Evolutionary conservation across 2,329 filamentous ascomycete genomes (phyloP).

Genomic region (Ophiostoma perfectum): DNA sequence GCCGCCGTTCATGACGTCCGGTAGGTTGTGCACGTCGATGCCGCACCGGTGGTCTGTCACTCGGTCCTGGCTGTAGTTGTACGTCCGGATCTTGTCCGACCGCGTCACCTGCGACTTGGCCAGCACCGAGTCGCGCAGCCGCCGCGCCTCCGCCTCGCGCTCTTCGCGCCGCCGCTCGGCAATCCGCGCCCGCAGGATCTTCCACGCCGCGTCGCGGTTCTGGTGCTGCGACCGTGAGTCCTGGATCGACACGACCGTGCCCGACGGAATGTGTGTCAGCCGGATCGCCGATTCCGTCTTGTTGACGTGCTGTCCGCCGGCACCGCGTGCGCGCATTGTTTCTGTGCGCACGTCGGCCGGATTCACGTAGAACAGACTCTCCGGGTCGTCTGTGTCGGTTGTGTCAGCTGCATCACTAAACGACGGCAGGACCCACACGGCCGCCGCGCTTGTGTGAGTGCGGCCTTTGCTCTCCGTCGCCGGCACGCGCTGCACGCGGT

Average conservation of each 20-base stretch:
- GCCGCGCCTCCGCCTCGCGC: constrained; percentile 72
- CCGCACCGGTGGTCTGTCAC: constrained; percentile 87
- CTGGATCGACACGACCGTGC: constrained; percentile 84
- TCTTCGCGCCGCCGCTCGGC: constrained; percentile 75
- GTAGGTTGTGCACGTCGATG: constrained; percentile 71
- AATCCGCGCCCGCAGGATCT: constrained; percentile 71
- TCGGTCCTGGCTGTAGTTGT: constrained; percentile 70
- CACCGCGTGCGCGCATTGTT: constrained; percentile 86
- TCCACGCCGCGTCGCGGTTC: constrained; percentile 85
- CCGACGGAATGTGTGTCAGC: constrained; percentile 83
- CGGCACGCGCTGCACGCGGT: constrained; percentile 89
- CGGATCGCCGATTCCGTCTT: constrained; percentile 95
- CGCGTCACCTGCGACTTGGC: constrained; percentile 77
- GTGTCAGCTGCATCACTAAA: constrained; percentile 43
- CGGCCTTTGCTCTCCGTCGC: constrained; percentile 86
- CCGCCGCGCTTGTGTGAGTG: constrained; percentile 88
- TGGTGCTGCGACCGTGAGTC: constrained; percentile 84
- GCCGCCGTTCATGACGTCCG: constrained; percentile 70
- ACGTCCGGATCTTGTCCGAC: constrained; percentile 90
- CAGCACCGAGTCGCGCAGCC: constrained; percentile 70
- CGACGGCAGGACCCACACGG: constrained; percentile 84
- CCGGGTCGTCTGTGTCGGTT: constrained; percentile 64
- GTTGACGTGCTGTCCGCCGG: constrained; percentile 96
- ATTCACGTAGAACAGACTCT: constrained; percentile 86
- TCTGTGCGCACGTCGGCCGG: constrained; percentile 76